These are phyloP conservation scores for Phytophthora idaei DNA, from an alignment of 352 stramenopile species.

Conservation along the genomic window DNA sequence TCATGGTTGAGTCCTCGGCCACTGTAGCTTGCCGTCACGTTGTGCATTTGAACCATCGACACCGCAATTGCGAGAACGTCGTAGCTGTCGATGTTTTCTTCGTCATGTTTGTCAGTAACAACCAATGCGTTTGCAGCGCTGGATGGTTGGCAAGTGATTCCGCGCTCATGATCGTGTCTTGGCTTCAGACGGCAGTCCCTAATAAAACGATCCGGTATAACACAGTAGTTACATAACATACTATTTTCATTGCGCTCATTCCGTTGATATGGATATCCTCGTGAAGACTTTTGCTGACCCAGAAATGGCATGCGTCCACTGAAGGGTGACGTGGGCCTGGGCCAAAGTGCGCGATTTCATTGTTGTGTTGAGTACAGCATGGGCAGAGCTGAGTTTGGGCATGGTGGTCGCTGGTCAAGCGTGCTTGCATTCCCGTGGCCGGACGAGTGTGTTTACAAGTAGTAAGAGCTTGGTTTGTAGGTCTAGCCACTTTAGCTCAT, in stretches of 20 bases:
- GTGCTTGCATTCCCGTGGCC: neutral
- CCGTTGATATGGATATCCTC: neutral
- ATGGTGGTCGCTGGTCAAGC: neutral
- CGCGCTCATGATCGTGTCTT: constrained; percentile 12
- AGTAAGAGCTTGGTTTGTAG: too few relatives aligned
- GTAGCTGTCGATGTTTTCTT: constrained; percentile 4
- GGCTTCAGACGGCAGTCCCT: neutral
- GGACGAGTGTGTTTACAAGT: neutral
- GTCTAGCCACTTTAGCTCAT: neutral
- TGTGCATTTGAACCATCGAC: neutral
- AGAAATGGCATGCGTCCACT: constrained; percentile 4
- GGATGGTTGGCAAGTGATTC: neutral
- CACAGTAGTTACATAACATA: constrained; percentile 7
- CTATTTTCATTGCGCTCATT: neutral
- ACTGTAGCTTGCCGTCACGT: too few relatives aligned
- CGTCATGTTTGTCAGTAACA: neutral
- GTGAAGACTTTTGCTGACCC: neutral
- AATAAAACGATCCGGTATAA: neutral
- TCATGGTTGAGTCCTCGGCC: neutral
- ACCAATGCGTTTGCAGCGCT: too few relatives aligned
- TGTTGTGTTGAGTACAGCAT: neutral
- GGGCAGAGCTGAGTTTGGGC: neutral
- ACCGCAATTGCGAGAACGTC: neutral
- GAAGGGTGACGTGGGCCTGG: neutral
- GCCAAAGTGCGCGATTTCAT: constrained; percentile 9